Conservation (phyloP, 768 basidiomycete species). For the Gloeostereum incarnatum region DNA sequence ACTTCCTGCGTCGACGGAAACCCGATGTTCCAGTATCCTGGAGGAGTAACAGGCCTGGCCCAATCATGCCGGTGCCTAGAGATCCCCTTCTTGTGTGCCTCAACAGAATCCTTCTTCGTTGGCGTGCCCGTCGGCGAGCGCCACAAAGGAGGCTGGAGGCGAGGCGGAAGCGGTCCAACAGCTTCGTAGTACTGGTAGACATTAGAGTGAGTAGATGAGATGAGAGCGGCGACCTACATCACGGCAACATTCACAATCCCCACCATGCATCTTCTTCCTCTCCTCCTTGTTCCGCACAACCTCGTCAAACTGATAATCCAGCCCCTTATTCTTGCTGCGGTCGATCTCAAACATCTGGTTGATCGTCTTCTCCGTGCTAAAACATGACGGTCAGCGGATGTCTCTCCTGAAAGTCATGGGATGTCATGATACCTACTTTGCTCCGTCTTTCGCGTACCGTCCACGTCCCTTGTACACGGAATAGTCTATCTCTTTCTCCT, state of each 20-base stretch:
- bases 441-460: conserved; percentile 36
- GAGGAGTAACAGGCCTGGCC: conserved; percentile 67
- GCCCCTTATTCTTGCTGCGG: conserved; percentile 53
- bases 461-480: conserved; percentile 48
- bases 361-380: conserved; percentile 33
- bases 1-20: conserved; percentile 85
- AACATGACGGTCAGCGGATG: too few relatives aligned
- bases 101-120: conserved; percentile 19
- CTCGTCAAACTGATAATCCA: conserved; percentile 62
- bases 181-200: conserved; percentile 67
- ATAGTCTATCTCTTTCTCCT: conserved; percentile 25
- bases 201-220: conserved; percentile 1
- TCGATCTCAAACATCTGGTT: conserved; percentile 63
- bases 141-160: conserved; percentile 67
- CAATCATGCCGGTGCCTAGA: conserved; percentile 69
- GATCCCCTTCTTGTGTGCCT: conserved; percentile 57
- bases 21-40: conserved; percentile 84
- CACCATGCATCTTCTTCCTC: conserved; percentile 58
- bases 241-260: conserved; percentile 76
- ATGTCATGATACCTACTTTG: conserved; percentile 22
- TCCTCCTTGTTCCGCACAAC: conserved; percentile 63
- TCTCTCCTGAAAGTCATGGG: too few relatives aligned
- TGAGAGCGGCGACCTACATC: conserved; percentile 37
- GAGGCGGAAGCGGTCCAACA: conserved; percentile 59
- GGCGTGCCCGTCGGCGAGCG: conserved; percentile 39